Conservation (phyloP, 805 yeast species). For the Grigorovia yakushimaensis region DNA sequence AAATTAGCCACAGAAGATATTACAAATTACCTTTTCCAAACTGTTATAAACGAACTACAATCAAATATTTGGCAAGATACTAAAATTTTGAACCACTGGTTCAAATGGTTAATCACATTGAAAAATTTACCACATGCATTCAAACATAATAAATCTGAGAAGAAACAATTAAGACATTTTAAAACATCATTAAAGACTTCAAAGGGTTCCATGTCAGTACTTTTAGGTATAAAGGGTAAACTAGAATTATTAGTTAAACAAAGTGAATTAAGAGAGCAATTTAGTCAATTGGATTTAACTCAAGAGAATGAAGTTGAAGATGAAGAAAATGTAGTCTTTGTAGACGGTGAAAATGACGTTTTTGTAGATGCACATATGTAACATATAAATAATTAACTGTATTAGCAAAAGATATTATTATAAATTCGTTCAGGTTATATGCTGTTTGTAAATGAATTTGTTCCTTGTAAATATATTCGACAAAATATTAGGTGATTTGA, state of each 20-base stretch:
- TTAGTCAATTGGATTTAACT: slow-evolving; percentile 25
- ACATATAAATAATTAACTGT: not conserved
- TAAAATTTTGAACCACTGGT: slow-evolving; percentile 44
- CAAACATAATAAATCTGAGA: slow-evolving; percentile 25
- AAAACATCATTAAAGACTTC: slow-evolving; percentile 47
- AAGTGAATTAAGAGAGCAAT: slow-evolving; percentile 53
- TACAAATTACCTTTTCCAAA: slow-evolving; percentile 37
- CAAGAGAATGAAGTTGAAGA: slow-evolving; percentile 25
- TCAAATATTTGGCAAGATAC: slow-evolving; percentile 21
- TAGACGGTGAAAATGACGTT: slow-evolving; percentile 38
- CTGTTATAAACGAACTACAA: slow-evolving; percentile 38
- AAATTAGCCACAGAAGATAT: slow-evolving; percentile 32
- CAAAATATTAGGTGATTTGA: too few species aligned
- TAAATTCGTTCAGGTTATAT: too few species aligned
- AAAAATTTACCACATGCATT: slow-evolving; percentile 39
- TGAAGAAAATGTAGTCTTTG: slow-evolving; percentile 28
- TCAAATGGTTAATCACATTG: slow-evolving; percentile 66
- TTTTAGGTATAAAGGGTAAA: slow-evolving; percentile 79
- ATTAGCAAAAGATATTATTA: not conserved
- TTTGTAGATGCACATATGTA: slow-evolving; percentile 27
- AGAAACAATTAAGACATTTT: slow-evolving; percentile 42
- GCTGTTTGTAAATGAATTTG: too few species aligned
- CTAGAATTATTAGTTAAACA: slow-evolving; percentile 70
- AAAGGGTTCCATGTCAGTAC: slow-evolving; percentile 51
- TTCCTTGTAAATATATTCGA: too few species aligned